phyloP scores from a whole-genome alignment of 352 stramenopile genomes.

The Globisporangium carolinianum region DNA sequence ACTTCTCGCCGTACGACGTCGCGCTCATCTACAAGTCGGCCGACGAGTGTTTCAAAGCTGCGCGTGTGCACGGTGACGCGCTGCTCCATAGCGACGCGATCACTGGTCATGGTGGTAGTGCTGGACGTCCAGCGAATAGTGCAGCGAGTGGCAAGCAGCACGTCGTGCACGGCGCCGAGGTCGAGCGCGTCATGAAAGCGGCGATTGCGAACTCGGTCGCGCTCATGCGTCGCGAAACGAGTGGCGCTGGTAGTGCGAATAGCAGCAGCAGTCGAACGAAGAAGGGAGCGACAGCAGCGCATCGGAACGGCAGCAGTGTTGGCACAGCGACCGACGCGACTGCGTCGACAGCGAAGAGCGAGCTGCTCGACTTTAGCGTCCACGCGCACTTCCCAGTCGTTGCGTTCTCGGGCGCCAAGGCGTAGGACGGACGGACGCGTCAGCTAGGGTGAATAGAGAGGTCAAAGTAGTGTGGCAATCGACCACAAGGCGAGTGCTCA shows the following conservation, averaged over 20 bases:
- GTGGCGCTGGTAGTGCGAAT: not conserved
- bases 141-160: constrained; percentile 7
- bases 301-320: not conserved
- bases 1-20: constrained; percentile 67
- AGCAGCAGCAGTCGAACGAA: constrained; percentile 12
- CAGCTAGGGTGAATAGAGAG: not conserved
- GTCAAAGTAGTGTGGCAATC: too few species aligned
- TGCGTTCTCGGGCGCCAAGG: constrained; percentile 23
- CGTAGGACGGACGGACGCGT: not conserved
- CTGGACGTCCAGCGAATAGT: constrained; percentile 1
- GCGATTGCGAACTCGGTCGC: constrained; percentile 59
- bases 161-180: constrained; percentile 29
- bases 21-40: constrained; percentile 79
- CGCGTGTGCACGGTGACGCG: constrained; percentile 42
- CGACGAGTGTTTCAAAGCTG: constrained; percentile 81
- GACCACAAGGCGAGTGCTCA: not conserved
- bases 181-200: constrained; percentile 48
- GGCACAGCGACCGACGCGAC: not conserved
- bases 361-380: constrained; percentile 52
- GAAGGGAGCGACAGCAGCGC: constrained; percentile 21
- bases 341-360: constrained; percentile 9
- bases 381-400: constrained; percentile 69
- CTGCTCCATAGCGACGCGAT: constrained; percentile 33
- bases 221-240: constrained; percentile 34
- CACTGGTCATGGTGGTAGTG: constrained; percentile 9